Evolutionary conservation across 305 asterid species (phyloP).

Genomic region (Plantago coronopus): DNA sequence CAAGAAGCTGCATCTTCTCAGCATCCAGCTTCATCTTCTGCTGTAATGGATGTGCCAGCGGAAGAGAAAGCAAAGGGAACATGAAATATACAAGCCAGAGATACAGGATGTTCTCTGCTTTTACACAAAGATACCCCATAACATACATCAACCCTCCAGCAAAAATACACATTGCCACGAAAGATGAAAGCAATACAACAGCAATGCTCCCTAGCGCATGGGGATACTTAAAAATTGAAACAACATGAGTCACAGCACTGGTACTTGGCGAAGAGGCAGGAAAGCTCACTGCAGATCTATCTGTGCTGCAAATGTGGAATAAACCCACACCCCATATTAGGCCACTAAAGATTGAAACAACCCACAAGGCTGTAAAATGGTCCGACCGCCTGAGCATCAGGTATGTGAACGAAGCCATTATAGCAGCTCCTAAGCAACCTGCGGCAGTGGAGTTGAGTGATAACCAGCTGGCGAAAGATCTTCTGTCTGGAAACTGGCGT

Average conservation of each 20-base stretch:
- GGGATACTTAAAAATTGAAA: conserved; percentile 67
- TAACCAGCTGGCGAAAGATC: conserved; percentile 56
- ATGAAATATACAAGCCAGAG: conserved; percentile 67
- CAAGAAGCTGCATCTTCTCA: conserved; percentile 86
- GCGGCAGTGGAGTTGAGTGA: conserved; percentile 71
- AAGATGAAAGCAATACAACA: conserved; percentile 71
- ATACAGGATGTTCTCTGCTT: conserved; percentile 40
- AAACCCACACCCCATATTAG: conserved; percentile 69
- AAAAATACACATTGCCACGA: conserved; percentile 64
- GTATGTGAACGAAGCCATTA: conserved; percentile 66
- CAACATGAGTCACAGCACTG: conserved; percentile 35
- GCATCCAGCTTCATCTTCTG: conserved; percentile 57
- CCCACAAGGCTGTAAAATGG: conserved; percentile 70
- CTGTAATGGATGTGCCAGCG: conserved; percentile 61
- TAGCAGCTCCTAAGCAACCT: conserved; percentile 71
- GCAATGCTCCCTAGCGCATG: conserved; percentile 75
- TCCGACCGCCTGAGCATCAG: conserved; percentile 64
- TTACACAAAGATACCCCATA: conserved; percentile 52
- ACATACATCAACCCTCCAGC: conserved; percentile 63
- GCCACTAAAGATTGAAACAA: conserved; percentile 85
- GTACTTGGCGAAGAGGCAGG: conserved; percentile 25
- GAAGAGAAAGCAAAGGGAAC: conserved; percentile 72
- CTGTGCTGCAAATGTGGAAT: conserved; percentile 47
- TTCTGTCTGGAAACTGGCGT: conserved; percentile 43
- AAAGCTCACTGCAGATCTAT: conserved; percentile 32